These are phyloP conservation scores for Haplosporangium gracile DNA, from an alignment of 192 early-diverging fungal species.

Conservation along the genomic window DNA sequence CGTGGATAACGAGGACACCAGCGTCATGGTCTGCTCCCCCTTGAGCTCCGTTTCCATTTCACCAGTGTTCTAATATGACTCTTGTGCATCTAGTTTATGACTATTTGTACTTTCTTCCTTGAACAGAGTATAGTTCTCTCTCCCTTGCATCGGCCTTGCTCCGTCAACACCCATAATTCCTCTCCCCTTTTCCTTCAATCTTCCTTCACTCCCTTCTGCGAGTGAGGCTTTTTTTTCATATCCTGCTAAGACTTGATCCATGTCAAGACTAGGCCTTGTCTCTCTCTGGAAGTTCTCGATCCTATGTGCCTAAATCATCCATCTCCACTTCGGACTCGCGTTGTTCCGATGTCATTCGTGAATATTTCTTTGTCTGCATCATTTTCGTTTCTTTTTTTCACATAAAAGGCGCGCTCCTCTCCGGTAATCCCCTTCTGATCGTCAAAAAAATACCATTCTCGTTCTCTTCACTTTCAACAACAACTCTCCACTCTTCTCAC, in stretches of 20 bases:
- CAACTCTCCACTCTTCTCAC: no score
- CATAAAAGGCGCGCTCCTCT: not conserved
- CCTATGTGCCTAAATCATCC: not conserved
- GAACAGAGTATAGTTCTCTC: not conserved
- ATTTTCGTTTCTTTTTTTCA: not conserved
- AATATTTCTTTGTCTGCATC: not conserved
- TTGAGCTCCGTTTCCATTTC: not conserved
- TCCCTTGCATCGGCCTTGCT: not conserved
- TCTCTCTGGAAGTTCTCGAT: not conserved
- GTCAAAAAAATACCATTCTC: not conserved
- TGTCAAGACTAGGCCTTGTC: not conserved
- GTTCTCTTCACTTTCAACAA: not conserved
- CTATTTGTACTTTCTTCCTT: not conserved
- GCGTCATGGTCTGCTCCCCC: not conserved
- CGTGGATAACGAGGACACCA: not conserved
- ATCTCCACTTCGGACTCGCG: not conserved
- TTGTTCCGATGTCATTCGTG: not conserved
- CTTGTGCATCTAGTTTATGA: not conserved
- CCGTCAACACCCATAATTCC: not conserved
- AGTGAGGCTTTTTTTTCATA: not conserved
- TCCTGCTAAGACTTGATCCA: not conserved
- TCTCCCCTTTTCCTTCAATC: not conserved
- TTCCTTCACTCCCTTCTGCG: no score
- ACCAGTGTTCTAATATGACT: not conserved
- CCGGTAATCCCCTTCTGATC: not conserved